Evolutionary conservation across 768 basidiomycete genomes (phyloP).

Genomic region (Rhodotorula sphaerocarpa): DNA sequence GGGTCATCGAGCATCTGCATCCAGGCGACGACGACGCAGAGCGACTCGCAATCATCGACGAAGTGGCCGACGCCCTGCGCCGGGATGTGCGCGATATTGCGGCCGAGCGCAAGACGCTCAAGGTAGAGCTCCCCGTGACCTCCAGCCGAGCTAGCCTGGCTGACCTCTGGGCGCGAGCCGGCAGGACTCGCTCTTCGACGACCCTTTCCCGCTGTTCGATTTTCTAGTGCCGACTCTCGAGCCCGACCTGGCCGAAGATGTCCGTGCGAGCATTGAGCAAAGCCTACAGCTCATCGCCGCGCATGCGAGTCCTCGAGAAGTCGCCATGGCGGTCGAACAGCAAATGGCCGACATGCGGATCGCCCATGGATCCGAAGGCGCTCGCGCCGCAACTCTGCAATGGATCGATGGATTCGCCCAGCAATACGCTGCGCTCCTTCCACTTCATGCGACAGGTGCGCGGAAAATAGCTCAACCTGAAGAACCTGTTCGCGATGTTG

Average conservation of each 20-base stretch:
- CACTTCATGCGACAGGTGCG: neutral
- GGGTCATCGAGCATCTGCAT: too few relatives aligned
- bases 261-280: neutral
- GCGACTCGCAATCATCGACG: too few relatives aligned
- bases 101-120: too few relatives aligned
- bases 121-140: too few relatives aligned
- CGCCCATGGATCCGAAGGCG: too few relatives aligned
- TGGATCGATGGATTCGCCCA: neutral
- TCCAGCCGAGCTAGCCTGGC: neutral
- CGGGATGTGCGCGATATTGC: too few relatives aligned
- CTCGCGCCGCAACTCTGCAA: neutral
- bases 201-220: constrained; percentile 5
- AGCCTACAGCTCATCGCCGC: neutral
- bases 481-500: too few relatives aligned
- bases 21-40: too few relatives aligned
- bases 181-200: constrained; percentile 3
- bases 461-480: too few relatives aligned
- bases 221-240: constrained; percentile 3
- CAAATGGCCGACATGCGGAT: neutral
- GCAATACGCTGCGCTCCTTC: neutral
- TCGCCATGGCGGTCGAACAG: constrained; percentile 5
- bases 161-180: neutral
- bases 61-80: too few relatives aligned
- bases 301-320: neutral
- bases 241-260: neutral